phyloP scores from a whole-genome alignment of 306 rosid genomes.

The Mucuna pruriens region DNA sequence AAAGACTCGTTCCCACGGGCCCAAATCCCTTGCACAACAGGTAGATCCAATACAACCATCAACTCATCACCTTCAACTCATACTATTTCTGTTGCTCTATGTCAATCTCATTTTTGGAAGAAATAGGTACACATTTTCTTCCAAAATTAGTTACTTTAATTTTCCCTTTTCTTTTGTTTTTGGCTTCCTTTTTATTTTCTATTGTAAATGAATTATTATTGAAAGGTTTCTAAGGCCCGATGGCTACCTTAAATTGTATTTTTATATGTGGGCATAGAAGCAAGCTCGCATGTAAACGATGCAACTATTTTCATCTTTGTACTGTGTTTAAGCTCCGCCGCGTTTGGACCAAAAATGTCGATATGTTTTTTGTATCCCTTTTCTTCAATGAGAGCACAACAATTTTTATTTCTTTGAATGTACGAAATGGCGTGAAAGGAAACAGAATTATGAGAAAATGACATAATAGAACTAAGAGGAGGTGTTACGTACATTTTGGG shows the following conservation, averaged over 20 bases:
- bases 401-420: neutral
- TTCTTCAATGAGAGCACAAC: neutral
- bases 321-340: neutral
- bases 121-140: constrained; percentile 28
- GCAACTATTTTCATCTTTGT: constrained; percentile 26
- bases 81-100: neutral
- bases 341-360: neutral
- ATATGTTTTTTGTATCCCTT: neutral
- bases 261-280: neutral
- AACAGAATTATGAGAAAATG: constrained; percentile 42
- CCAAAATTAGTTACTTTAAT: neutral
- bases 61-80: too few species aligned
- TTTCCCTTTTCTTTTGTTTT: neutral
- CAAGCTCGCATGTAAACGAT: constrained; percentile 11
- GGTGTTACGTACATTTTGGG: neutral
- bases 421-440: constrained; percentile 1
- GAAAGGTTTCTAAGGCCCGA: constrained; percentile 22
- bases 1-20: constrained; percentile 86
- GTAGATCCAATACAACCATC: constrained; percentile 39
- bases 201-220: constrained; percentile 39
- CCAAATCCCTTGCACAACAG: constrained; percentile 91
- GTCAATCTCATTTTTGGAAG: constrained; percentile 39
- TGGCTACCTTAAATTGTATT: neutral
- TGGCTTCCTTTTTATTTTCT: neutral
- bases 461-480: constrained; percentile 25